Evolutionary conservation across 805 yeast genomes (phyloP), one percentile per base, ranked within the genome.

Genomic region (Myxozyma nipponensis): DNA sequence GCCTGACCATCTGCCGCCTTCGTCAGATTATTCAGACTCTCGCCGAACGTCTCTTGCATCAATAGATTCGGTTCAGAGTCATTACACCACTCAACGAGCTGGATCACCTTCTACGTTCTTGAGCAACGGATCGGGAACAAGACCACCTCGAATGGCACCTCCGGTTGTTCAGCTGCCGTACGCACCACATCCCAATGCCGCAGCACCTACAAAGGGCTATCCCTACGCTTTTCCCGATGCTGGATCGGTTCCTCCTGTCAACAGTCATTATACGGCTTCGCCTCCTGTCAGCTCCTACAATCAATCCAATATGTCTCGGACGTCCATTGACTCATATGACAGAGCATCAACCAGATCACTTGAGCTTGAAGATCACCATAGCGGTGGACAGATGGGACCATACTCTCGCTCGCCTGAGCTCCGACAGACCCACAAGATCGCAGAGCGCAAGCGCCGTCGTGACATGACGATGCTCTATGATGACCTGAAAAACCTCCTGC

Each of bases 401-500:
- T 59, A 59, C 42, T 49, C 56, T 6, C 60, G 63, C 13, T 58
- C 61, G 30, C 61, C 62, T 17, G 63, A 57, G 42, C 54, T 59
- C n/a, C 50, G 62, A 17, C 58, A 54, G 46, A 59, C 57, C 10
- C 63, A 59, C 51, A 59, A 59, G 39, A 57, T 59, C 23, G 63
- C 63, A 19, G 63, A 59, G 46, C 52, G 63, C 17, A 49, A 59
- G 17, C 54, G 63, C 7, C 59, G 63, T 4, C 48, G 54, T 25
- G 63, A 59, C 39, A 59, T 59, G 59, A 41, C 61, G 24, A 34
- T 58, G 4, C 54, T 59, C 28, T 59, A 59, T 46, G 58, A 56
- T n/a, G 59, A 58, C 37, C 47, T 59, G 25, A 47, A 53, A 24
- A 49, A 54, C 21, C 41, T 51, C 32, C 39, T 59, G 18, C 63